A percentile compares a stretch with the other conserved stretches of the same genome.
Evolutionary conservation across 768 basidiomycete species (phyloP).

Genomic region (Collybia mongolica): DNA sequence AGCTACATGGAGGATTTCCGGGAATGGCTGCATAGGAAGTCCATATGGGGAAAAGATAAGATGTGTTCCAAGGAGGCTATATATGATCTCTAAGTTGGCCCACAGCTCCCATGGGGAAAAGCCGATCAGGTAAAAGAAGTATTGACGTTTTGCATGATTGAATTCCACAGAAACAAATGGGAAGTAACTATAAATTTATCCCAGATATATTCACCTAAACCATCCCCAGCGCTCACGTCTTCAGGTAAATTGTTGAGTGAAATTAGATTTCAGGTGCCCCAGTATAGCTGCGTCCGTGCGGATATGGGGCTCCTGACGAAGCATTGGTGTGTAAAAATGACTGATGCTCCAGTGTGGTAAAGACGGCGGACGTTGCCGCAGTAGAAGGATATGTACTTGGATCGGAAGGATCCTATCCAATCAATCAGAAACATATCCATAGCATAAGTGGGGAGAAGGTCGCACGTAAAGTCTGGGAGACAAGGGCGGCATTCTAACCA

Average conservation of each 20-base stretch:
- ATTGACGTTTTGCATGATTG: too few relatives aligned
- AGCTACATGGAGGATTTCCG: too few relatives aligned
- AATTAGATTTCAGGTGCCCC: conserved; percentile 30
- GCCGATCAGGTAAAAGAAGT: too few relatives aligned
- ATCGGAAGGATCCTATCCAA: conserved; percentile 34
- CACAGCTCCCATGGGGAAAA: too few relatives aligned
- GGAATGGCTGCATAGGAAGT: too few relatives aligned
- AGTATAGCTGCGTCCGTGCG: conserved; percentile 22
- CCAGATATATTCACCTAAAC: neutral
- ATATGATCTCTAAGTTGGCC: too few relatives aligned
- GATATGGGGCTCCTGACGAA: conserved; percentile 17
- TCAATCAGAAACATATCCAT: conserved; percentile 3
- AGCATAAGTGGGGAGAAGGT: neutral
- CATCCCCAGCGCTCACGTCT: conserved; percentile 2
- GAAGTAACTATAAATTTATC: too few relatives aligned
- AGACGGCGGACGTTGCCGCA: conserved; percentile 5
- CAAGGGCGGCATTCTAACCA: conserved; percentile 15
- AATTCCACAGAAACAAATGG: too few relatives aligned
- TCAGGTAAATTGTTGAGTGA: neutral
- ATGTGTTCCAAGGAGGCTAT: too few relatives aligned
- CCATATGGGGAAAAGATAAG: too few relatives aligned
- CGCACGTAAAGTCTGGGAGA: conserved; percentile 39
- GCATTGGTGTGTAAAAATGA: conserved; percentile 12
- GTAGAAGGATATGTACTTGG: conserved; percentile 39
- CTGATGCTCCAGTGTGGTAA: conserved; percentile 9